Evolutionary conservation across 305 asterid genomes (phyloP), one percentile per base, ranked within the genome.

Genomic region (Fraxinus baroniana): DNA sequence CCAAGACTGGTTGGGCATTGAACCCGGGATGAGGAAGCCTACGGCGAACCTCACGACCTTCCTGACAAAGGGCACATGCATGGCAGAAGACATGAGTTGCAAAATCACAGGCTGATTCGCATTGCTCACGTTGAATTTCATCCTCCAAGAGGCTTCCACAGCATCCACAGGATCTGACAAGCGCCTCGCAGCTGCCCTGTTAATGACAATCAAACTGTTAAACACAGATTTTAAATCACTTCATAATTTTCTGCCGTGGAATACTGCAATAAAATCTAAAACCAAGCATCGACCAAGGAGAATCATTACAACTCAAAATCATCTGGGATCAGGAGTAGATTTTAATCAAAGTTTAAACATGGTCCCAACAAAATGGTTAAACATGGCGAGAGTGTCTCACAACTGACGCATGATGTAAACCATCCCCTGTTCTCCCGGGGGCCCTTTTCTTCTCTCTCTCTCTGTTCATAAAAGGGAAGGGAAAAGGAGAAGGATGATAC

Each of bases 41-140:
- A 7, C 97, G 97, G 17, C 97, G 97, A 78, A 93, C 87, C 80
- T 91, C 93, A 79, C 95, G 97, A 37, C 93, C 97, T 87, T 93
- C 97, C 79, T 91, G 97, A 77, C 97, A 93, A 83, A 93, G 92
- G 46, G 97, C 97, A 72, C 94, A 93, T 5, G 90, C 84, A 37
- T 93, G 97, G 85, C 94, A 93, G 76, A 90, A 88, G 32, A 90
- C 85, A 78, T 93, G 97, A 32, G 97, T 91, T 17, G 90, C 94
- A 57, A 91, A 84, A 84, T 93, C 97, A 3, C 94, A 93, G 12
- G 87, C 88, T 9, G 90, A 88, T 80, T 93, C 95, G 60, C 94
- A 93, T 35, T 89, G 94, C 90, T 93, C 97, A 0, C 89, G 91
- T 26, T 89, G 94, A 81, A 62, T 86, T 76, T 90, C 97, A 46